phyloP scores from a whole-genome alignment of 2,329 filamentous ascomycete species.

The Calonectria naviculata region DNA sequence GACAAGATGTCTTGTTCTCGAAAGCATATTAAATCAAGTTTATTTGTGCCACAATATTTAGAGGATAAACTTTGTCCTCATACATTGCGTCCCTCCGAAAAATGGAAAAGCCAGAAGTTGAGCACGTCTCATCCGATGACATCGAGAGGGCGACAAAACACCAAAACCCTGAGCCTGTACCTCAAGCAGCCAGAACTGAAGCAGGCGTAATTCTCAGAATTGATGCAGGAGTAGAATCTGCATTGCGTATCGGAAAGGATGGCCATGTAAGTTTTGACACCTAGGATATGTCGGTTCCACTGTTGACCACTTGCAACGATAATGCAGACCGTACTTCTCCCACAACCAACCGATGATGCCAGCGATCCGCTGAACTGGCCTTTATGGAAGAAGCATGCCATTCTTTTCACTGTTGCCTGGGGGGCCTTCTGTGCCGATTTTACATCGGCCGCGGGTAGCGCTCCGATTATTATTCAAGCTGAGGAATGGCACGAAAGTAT shows the following conservation, averaged over 20 bases:
- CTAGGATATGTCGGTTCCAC: background rate
- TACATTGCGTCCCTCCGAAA: no score
- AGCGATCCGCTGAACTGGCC: slow-evolving; percentile 34
- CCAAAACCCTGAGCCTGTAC: slow-evolving; percentile 19
- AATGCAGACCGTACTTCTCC: slow-evolving; percentile 27
- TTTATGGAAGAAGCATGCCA: slow-evolving; percentile 29
- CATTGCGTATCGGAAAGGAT: slow-evolving; percentile 28
- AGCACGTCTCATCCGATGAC: slow-evolving; percentile 25
- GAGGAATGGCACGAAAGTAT: slow-evolving; percentile 23
- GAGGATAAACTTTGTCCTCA: no score
- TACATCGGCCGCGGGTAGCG: slow-evolving; percentile 29
- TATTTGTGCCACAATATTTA: no score
- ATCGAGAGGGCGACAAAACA: slow-evolving; percentile 12
- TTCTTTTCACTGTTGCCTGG: slow-evolving; percentile 29
- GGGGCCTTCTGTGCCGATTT: slow-evolving; percentile 31
- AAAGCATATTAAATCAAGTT: background rate
- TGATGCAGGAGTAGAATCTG: slow-evolving; percentile 12
- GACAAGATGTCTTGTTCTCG: background rate
- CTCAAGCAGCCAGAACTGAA: slow-evolving; percentile 27
- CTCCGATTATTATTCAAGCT: slow-evolving; percentile 28
- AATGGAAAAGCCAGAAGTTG: slow-evolving; percentile 32
- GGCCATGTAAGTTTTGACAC: slow-evolving; percentile 20
- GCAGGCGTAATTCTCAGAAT: slow-evolving; percentile 27
- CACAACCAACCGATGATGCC: slow-evolving; percentile 28
- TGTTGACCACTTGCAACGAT: background rate